These are phyloP conservation scores for Phytopythium mirpurense DNA, from an alignment of 352 stramenopile genomes.

Conservation along the genomic window DNA sequence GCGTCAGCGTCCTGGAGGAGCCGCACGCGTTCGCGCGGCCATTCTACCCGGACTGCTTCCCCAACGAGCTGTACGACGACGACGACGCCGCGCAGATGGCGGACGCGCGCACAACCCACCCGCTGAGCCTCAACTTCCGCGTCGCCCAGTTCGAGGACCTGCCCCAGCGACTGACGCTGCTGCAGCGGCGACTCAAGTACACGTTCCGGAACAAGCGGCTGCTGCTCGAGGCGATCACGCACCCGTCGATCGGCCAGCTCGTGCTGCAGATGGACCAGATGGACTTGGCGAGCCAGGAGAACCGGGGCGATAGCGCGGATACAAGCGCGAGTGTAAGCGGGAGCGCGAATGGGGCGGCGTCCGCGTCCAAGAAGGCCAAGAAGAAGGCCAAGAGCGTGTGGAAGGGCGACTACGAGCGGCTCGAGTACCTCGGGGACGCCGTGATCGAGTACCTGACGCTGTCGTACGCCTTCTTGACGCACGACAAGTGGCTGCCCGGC, in stretches of 20 bases:
- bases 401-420: constrained; percentile 84
- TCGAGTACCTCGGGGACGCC: constrained; percentile 87
- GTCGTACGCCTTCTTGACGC: constrained; percentile 71
- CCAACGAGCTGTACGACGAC: constrained; percentile 49
- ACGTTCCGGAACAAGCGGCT: constrained; percentile 74
- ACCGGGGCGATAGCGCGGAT: not conserved
- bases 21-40: constrained; percentile 33
- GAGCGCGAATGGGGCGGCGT: constrained; percentile 8
- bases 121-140: constrained; percentile 44
- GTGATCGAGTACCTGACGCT: constrained; percentile 88
- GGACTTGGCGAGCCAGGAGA: constrained; percentile 12
- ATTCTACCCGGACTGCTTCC: constrained; percentile 70
- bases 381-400: constrained; percentile 46
- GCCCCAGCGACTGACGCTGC: constrained; percentile 34
- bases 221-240: constrained; percentile 72
- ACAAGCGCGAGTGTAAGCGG: no score
- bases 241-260: constrained; percentile 66
- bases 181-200: constrained; percentile 81
- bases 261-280: constrained; percentile 40
- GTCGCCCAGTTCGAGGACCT: constrained; percentile 57
- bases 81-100: constrained; percentile 13
- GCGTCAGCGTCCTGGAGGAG: constrained; percentile 48
- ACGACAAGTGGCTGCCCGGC: constrained; percentile 70
- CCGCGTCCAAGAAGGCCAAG: constrained; percentile 12
- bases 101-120: constrained; percentile 13